Evolutionary conservation across 352 stramenopile genomes (phyloP).

Genomic region (Phytophthora crassamura): DNA sequence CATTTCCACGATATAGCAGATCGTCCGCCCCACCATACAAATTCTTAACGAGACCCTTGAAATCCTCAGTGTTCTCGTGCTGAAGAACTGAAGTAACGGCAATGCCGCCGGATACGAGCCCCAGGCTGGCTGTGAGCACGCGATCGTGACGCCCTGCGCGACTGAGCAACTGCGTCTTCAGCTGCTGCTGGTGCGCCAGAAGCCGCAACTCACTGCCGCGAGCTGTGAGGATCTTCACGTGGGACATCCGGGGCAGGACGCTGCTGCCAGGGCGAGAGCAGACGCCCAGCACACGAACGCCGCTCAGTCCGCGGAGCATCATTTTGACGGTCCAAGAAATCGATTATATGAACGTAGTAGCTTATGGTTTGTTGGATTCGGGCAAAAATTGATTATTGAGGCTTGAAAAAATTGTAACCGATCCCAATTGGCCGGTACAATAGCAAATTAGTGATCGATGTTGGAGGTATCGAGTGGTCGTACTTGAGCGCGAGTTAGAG

Average conservation of each 20-base stretch:
- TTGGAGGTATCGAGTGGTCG: no score
- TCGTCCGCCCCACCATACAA: slow-evolving; percentile 42
- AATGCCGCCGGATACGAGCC: slow-evolving; percentile 54
- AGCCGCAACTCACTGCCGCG: slow-evolving; percentile 25
- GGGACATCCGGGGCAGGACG: slow-evolving; percentile 12
- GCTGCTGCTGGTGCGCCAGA: slow-evolving; percentile 24
- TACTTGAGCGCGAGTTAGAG: no score
- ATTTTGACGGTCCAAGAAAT: not conserved
- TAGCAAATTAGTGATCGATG: no score
- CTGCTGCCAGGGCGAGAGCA: not conserved
- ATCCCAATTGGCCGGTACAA: no score
- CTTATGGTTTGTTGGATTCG: no score
- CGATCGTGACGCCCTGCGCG: slow-evolving; percentile 41
- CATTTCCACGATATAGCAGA: slow-evolving; percentile 30
- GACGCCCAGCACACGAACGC: slow-evolving; percentile 4
- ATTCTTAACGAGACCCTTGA: slow-evolving; percentile 23
- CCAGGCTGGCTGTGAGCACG: slow-evolving; percentile 60
- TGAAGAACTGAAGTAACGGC: slow-evolving; percentile 43
- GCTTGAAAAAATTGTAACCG: no score
- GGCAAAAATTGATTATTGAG: no score
- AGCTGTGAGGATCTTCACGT: slow-evolving; percentile 13
- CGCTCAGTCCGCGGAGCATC: slow-evolving; percentile 22
- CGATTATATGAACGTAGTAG: no score
- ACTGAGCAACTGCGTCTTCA: slow-evolving; percentile 19
- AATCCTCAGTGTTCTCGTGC: slow-evolving; percentile 5